A percentile compares a stretch with the other conserved stretches of the same genome.
Evolutionary conservation across 192 early-diverging fungal genomes (phyloP).

Genomic region (Thamnidium elegans): DNA sequence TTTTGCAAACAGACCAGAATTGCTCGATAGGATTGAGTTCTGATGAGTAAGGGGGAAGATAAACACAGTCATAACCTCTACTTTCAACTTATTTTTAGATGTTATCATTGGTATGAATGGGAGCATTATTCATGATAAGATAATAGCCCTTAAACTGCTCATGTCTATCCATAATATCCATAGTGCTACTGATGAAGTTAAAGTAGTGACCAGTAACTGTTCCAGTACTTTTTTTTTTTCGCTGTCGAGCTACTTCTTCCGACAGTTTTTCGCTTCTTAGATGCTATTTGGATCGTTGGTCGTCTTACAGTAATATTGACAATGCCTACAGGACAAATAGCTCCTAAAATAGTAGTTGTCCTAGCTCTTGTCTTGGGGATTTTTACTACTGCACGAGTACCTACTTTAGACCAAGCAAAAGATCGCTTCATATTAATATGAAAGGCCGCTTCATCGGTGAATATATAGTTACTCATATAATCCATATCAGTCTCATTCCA

Average conservation of each 20-base stretch:
- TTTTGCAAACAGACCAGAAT: background rate
- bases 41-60: too few species aligned
- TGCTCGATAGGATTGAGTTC: too few species aligned
- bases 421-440: slow-evolving; percentile 13
- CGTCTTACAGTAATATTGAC: slow-evolving; percentile 10
- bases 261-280: slow-evolving; percentile 4
- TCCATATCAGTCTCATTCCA: slow-evolving; percentile 13
- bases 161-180: too few species aligned
- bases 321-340: background rate
- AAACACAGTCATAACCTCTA: too few species aligned
- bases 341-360: background rate
- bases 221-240: too few species aligned
- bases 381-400: background rate
- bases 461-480: slow-evolving; percentile 10
- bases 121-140: too few species aligned
- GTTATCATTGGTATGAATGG: too few species aligned
- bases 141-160: too few species aligned
- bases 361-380: slow-evolving; percentile 4
- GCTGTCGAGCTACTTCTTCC: background rate
- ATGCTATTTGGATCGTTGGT: slow-evolving; percentile 1
- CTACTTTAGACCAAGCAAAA: slow-evolving; percentile 15
- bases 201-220: too few species aligned
- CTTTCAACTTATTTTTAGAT: too few species aligned
- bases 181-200: too few species aligned
- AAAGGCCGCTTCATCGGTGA: background rate